Evolutionary conservation across 176 grass and related monocot genomes (phyloP).

Genomic region (Luzula sylvatica): DNA sequence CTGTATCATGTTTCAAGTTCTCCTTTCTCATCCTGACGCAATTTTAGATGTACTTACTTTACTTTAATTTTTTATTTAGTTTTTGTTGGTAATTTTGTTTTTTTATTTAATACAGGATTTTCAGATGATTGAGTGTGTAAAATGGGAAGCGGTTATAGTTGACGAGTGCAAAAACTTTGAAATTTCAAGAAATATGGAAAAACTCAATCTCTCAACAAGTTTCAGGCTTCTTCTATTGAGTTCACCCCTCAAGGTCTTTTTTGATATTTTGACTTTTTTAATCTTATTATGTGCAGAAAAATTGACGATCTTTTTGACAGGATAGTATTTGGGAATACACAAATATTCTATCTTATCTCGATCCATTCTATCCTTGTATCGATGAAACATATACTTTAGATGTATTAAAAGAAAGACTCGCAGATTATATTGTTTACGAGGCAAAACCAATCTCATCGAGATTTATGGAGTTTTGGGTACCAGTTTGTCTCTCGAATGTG

Average conservation of each 20-base stretch:
- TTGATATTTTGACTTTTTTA: no score
- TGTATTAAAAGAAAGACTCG: slow-evolving; percentile 49
- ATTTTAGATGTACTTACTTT: slow-evolving; percentile 48
- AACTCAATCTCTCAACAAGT: slow-evolving; percentile 42
- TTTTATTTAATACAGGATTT: slow-evolving; percentile 42
- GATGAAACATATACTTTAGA: slow-evolving; percentile 18
- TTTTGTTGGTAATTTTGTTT: background rate
- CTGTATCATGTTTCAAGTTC: slow-evolving; percentile 72
- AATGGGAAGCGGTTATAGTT: slow-evolving; percentile 63
- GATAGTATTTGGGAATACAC: slow-evolving; percentile 55
- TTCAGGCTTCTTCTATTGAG: slow-evolving; percentile 68
- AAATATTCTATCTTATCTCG: slow-evolving; percentile 77
- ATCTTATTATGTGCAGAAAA: no score
- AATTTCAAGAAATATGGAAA: slow-evolving; percentile 56
- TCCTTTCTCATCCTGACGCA: slow-evolving; percentile 64
- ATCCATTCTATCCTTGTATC: slow-evolving; percentile 11
- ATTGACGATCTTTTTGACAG: no score
- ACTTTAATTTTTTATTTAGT: no score
- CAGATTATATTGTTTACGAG: slow-evolving; percentile 39
- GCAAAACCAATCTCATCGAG: slow-evolving; percentile 17
- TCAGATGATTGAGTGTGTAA: slow-evolving; percentile 34
- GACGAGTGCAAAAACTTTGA: slow-evolving; percentile 68
- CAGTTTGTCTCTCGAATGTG: no score
- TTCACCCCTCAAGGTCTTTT: slow-evolving; percentile 25
- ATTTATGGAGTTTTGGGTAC: no score